Conservation (phyloP, 2,329 filamentous ascomycete genomes). For the Lojkania enalia region DNA sequence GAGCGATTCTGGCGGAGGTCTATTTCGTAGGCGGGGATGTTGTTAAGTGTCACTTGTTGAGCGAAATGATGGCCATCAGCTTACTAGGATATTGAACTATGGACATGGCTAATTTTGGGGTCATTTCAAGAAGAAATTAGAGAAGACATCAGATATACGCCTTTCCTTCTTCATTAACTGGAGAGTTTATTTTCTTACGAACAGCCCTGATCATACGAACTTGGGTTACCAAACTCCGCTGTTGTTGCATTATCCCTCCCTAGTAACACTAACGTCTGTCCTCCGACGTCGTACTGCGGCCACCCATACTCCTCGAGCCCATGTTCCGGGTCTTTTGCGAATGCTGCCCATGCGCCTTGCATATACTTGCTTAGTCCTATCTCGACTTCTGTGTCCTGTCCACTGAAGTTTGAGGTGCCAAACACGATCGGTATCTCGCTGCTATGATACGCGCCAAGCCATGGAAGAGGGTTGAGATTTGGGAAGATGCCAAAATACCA, state of each 20-base stretch:
- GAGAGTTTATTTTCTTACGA: too few relatives aligned
- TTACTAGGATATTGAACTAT: too few relatives aligned
- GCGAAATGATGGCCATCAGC: too few relatives aligned
- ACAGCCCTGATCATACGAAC: background rate
- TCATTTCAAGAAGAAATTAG: too few relatives aligned
- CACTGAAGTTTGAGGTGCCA: slow-evolving; percentile 15
- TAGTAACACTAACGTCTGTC: background rate
- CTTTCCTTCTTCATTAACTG: too few relatives aligned
- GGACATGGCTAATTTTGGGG: too few relatives aligned
- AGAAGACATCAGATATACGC: too few relatives aligned
- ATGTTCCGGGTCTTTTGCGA: background rate
- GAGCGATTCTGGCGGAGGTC: too few relatives aligned
- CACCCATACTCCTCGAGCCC: background rate
- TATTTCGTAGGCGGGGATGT: too few relatives aligned
- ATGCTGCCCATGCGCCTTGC: background rate
- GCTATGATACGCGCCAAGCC: slow-evolving; percentile 27
- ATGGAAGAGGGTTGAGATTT: background rate
- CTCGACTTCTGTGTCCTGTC: background rate
- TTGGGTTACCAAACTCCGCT: background rate
- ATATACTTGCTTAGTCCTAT: background rate
- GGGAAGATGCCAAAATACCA: background rate
- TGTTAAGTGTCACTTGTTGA: too few relatives aligned
- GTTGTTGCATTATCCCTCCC: background rate
- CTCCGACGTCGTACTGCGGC: background rate
- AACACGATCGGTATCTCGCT: slow-evolving; percentile 31